phyloP scores from a whole-genome alignment of 176 grass and related monocot species.

The Juncus inflexus region DNA sequence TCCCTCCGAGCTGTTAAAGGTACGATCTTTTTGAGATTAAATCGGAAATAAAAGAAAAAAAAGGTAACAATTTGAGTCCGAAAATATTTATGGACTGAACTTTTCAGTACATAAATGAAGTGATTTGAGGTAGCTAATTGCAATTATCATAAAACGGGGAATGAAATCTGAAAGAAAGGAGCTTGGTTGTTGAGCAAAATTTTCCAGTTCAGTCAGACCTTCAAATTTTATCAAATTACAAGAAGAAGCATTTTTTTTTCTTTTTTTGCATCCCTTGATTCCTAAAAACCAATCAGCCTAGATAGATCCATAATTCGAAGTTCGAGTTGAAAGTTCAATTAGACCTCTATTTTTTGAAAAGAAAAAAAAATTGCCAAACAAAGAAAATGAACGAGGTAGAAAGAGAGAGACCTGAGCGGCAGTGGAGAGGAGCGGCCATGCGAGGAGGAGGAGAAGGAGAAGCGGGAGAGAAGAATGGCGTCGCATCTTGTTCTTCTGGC shows the following conservation, averaged over 20 bases:
- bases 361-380: too few species aligned
- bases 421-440: conserved; percentile 15
- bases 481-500: conserved; percentile 1
- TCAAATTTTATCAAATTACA: too few species aligned
- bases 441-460: conserved; percentile 16
- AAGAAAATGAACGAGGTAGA: too few species aligned
- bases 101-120: too few species aligned
- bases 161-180: neutral
- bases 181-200: neutral
- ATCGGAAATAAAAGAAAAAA: neutral
- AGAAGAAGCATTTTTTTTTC: too few species aligned
- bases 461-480: neutral
- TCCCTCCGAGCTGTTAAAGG: conserved; percentile 38
- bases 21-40: neutral
- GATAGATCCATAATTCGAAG: too few species aligned
- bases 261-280: too few species aligned
- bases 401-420: conserved; percentile 16
- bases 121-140: neutral
- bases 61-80: neutral
- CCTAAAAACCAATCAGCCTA: too few species aligned
- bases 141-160: neutral
- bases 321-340: too few species aligned
- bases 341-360: too few species aligned
- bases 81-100: neutral
- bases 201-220: too few species aligned